Percentiles rank a stretch among this genome's conserved stretches.
phyloP scores from a whole-genome alignment of 768 basidiomycete genomes.

The Lactifluus echinatus region DNA sequence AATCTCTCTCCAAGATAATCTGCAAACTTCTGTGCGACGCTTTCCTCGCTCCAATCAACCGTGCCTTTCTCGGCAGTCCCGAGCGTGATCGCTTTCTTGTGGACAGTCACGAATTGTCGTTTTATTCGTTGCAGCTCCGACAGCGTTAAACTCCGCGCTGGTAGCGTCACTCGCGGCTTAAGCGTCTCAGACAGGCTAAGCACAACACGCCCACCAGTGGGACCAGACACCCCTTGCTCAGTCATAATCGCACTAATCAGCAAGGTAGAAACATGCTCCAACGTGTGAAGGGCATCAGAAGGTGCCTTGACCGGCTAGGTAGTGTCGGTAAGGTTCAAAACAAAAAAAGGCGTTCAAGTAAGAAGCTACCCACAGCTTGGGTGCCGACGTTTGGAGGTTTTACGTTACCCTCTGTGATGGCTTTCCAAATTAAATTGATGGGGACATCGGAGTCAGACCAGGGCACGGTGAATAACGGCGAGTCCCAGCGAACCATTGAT shows the following conservation, averaged over 20 bases:
- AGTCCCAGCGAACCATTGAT: constrained; percentile 98
- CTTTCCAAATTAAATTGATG: constrained; percentile 66
- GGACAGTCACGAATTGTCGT: constrained; percentile 82
- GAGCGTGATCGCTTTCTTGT: constrained; percentile 82
- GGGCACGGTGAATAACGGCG: constrained; percentile 80
- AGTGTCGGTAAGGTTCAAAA: not conserved
- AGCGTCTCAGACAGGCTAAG: constrained; percentile 36
- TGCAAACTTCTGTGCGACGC: constrained; percentile 61
- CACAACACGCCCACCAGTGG: constrained; percentile 44
- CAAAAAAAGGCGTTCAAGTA: not conserved
- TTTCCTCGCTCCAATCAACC: constrained; percentile 71
- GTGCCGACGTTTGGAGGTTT: constrained; percentile 88
- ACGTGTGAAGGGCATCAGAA: constrained; percentile 73
- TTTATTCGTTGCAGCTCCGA: constrained; percentile 85
- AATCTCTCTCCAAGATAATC: constrained; percentile 65
- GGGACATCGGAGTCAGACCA: constrained; percentile 66
- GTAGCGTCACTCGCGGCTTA: constrained; percentile 49
- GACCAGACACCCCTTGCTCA: constrained; percentile 46
- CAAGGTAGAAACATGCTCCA: constrained; percentile 69
- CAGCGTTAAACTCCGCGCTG: constrained; percentile 64
- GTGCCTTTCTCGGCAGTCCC: constrained; percentile 69
- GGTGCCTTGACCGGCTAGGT: constrained; percentile 71
- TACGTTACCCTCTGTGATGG: constrained; percentile 67
- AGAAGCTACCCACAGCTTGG: constrained; percentile 43
- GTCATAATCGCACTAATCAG: constrained; percentile 67